Evolutionary conservation across 441 rosid species (phyloP), one percentile per base, ranked within the genome.

Genomic region (Arabidopsis lyrata): DNA sequence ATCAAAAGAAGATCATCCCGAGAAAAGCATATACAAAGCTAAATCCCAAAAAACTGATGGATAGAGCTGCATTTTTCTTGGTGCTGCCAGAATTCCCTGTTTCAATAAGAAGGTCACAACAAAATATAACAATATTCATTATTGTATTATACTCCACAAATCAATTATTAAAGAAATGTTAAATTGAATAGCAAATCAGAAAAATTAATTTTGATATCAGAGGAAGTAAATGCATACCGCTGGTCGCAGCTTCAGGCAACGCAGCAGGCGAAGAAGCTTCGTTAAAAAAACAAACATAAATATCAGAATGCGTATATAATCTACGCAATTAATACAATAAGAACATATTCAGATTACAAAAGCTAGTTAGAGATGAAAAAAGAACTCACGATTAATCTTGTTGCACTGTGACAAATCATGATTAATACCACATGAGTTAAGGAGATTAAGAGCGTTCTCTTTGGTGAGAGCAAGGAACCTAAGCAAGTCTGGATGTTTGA

Each of bases 391-490:
- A 63, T 59, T 5, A 32, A 5, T 29, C 6, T 5, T 41, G 41
- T 4, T 74, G 81, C 95, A 89, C 15, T 35, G 34, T 3, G 88
- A 78, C 0, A 39, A 0, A 34, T 83, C 79, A n/a, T 56, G 27
- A 0, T 68, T 68, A 7, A 78, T 78, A 7, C 87, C 90, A 64
- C 95, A 89, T 0, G 85, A 76, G 22, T 38, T 72, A 35, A 88
- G 80, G 53, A 89, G 80, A 5, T 49, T 67, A 38, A 87, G 18
- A 42, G 86, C 88, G 6, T 73, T 63, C 2, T 76, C 84, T 62
- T 42, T 38, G n/a, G 81, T 81, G 39, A 86, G 6, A 10, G 74
- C 64, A 55, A 84, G 18, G 20, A 57, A 29, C 6, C 74, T 72
- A 56, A 83, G 63, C 60, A 86, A 2, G 7, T 18, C 76, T 0